Evolutionary conservation across 164 flowering plant genomes (phyloP), one percentile per base, ranked within the genome.

Genomic region (Chloranthus sessilifolius): DNA sequence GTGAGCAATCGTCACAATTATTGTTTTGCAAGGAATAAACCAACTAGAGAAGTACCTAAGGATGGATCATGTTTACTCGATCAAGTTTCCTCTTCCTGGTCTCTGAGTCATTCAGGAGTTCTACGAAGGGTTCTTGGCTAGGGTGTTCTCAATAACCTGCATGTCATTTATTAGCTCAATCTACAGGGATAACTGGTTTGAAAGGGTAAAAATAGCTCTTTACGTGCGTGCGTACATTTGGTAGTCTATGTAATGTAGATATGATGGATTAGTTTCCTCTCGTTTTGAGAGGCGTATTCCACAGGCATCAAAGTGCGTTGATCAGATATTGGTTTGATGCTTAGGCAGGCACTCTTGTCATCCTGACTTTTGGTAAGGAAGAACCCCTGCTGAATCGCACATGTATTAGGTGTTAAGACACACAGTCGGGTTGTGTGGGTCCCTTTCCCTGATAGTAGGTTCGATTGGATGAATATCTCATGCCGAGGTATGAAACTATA

Each of bases 131-230:
- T 42, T 42, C 46, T 42, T 42, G 46, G 46, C 46, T 42, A 42
- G 26, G 46, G 26, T 42, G 46, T 42, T 42, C 12, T 42, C 46
- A 42, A 42, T 42, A 42, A 42, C 46, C 46, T 42, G 26, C 46
- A 42, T 42, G 26, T 42, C 5, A 42, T 42, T 42, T 20, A 42
- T 20, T 42, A 42, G 46, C 46, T 42, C 46, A 42, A 42, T 42
- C 46, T 37, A 37, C 11, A 37, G 5, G 41, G 41, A 37, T 37
- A 37, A 15, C 15, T 10, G 41, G 41, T 37, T 37, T 37, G 41
- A 37, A 37, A 37, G 41, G 41, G 41, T 37, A 9, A 37, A 37
- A 37, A 37, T 37, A 10, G 41, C 41, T 37, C 41, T 37, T 8
- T 37, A 15, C 41, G 33, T 30, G 9, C 33, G 33, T 30, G 33